Evolutionary conservation across 2,329 filamentous ascomycete genomes (phyloP), one percentile per base, ranked within the genome.

Genomic region (Xylariaceae sp.): DNA sequence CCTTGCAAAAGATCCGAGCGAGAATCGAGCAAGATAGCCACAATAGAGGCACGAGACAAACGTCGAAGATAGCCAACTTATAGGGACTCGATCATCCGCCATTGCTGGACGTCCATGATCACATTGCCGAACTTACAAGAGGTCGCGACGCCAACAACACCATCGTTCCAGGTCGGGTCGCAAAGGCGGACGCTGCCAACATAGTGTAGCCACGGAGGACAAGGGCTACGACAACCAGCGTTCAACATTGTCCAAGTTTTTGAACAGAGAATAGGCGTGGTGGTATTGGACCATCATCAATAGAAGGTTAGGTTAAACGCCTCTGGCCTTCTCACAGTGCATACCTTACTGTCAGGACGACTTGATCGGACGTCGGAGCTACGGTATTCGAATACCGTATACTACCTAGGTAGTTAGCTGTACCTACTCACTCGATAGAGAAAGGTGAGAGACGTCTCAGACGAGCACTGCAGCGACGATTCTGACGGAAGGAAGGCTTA

Each of bases 311-410:
- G n/a, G n/a, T n/a, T n/a, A n/a, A n/a, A n/a, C n/a, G n/a, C n/a
- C n/a, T n/a, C n/a, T n/a, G n/a, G n/a, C n/a, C n/a, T n/a, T n/a
- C n/a, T n/a, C n/a, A n/a, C n/a, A n/a, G n/a, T n/a, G n/a, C n/a
- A n/a, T n/a, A n/a, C n/a, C n/a, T n/a, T n/a, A n/a, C n/a, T n/a
- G n/a, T n/a, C n/a, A n/a, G n/a, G n/a, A n/a, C 17, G 29, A 36
- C 46, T 51, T 12, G 47, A 49, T 56, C 53, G 21, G 47, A 48
- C 40, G 56, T 16, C 33, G 52, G 52, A 56, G 46, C 28, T 52
- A 39, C 41, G 40, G n/a, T n/a, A n/a, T n/a, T n/a, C n/a, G n/a
- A n/a, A n/a, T n/a, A n/a, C n/a, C n/a, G n/a, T n/a, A n/a, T n/a
- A n/a, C n/a, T n/a, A n/a, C n/a, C n/a, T n/a, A n/a, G n/a, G n/a